Conservation (phyloP, 192 early-diverging fungal genomes). For the Lobosporangium transversale region DNA sequence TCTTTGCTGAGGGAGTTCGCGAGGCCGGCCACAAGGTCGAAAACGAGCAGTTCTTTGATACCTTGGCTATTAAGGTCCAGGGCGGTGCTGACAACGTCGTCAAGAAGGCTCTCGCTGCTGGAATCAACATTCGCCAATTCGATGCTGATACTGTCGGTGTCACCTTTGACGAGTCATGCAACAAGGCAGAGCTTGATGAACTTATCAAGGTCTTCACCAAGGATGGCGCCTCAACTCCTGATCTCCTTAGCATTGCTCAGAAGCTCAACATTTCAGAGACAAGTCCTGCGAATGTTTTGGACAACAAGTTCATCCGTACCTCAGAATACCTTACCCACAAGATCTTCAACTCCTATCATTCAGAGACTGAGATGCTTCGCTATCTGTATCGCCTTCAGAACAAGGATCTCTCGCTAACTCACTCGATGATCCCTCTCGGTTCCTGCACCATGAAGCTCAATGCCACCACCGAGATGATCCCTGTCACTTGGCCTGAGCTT, state of each 20-base stretch:
- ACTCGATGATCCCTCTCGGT: constrained; percentile 99
- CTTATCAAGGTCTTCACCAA: constrained; percentile 84
- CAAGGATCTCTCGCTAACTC: constrained; percentile 97
- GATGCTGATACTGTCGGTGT: constrained; percentile 82
- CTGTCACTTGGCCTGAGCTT: constrained; percentile 99
- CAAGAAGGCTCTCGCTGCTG: constrained; percentile 73
- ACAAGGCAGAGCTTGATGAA: constrained; percentile 80
- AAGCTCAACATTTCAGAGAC: constrained; percentile 61
- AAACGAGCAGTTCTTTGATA: constrained; percentile 94
- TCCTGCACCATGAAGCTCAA: constrained; percentile 99
- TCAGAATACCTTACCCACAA: constrained; percentile 86
- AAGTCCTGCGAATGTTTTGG: constrained; percentile 63
- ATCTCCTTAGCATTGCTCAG: constrained; percentile 58
- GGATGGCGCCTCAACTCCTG: constrained; percentile 60
- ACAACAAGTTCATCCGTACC: constrained; percentile 74
- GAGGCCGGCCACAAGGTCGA: constrained; percentile 83
- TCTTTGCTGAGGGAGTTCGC: constrained; percentile 81
- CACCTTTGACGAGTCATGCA: constrained; percentile 93
- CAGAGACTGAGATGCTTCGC: constrained; percentile 98
- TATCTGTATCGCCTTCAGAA: constrained; percentile 95
- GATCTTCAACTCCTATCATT: constrained; percentile 96
- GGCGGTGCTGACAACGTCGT: constrained; percentile 72
- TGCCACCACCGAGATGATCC: constrained; percentile 99
- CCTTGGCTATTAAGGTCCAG: constrained; percentile 83
- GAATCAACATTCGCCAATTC: constrained; percentile 92